phyloP scores from a whole-genome alignment of 2,329 filamentous ascomycete species.

The Claviceps pazoutovae region DNA sequence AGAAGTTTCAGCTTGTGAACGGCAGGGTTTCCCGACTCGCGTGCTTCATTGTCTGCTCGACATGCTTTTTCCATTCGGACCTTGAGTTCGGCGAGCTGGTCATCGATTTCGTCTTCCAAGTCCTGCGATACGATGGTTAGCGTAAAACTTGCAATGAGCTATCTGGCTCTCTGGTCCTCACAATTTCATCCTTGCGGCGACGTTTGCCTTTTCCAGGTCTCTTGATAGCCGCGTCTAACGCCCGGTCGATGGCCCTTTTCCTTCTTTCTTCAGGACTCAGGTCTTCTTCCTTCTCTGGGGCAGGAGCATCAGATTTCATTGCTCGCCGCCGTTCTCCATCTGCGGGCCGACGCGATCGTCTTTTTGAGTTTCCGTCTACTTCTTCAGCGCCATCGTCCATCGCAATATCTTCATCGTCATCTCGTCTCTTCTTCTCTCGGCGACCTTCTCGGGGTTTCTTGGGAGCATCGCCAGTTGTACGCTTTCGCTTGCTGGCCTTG shows the following conservation, averaged over 20 bases:
- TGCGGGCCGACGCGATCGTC: slow-evolving; percentile 33
- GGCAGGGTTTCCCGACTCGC: slow-evolving; percentile 65
- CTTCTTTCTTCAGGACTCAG: slow-evolving; percentile 75
- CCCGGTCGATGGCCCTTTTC: slow-evolving; percentile 68
- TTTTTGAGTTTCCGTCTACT: slow-evolving; percentile 28
- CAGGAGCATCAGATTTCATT: slow-evolving; percentile 31
- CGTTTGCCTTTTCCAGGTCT: slow-evolving; percentile 52
- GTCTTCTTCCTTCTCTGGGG: slow-evolving; percentile 60
- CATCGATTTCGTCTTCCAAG: slow-evolving; percentile 78
- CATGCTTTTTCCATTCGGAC: slow-evolving; percentile 84
- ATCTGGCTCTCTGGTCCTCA: slow-evolving; percentile 26
- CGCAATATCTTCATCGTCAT: slow-evolving; percentile 34
- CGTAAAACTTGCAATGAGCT: slow-evolving; percentile 10
- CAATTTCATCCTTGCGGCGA: slow-evolving; percentile 77
- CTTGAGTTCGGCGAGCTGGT: slow-evolving; percentile 77
- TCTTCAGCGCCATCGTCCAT: slow-evolving; percentile 33
- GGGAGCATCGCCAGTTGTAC: slow-evolving; percentile 45
- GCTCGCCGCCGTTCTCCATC: slow-evolving; percentile 32
- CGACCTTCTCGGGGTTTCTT: slow-evolving; percentile 67
- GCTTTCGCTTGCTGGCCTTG: slow-evolving; percentile 52
- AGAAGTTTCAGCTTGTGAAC: slow-evolving; percentile 89
- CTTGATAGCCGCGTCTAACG: slow-evolving; percentile 80
- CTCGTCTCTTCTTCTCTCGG: slow-evolving; percentile 49
- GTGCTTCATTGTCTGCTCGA: slow-evolving; percentile 70
- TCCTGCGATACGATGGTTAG: slow-evolving; percentile 41